Conservation (phyloP, 495 filamentous ascomycete species). For the Penicillium egyptiacum region DNA sequence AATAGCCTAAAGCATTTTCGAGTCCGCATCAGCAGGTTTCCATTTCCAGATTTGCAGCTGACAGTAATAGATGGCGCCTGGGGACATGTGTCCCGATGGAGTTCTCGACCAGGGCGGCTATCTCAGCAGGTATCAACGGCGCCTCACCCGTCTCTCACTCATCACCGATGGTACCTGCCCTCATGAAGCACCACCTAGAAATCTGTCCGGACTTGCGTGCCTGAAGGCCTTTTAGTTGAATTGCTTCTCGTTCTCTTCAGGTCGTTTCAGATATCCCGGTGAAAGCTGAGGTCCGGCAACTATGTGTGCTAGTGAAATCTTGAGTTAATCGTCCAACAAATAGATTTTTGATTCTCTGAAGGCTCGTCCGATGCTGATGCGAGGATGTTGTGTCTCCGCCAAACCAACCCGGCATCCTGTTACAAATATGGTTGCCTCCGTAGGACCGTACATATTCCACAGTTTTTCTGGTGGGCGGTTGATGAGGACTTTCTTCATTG, state of each 20-base stretch:
- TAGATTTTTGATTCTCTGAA: neutral
- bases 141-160: conserved; percentile 5
- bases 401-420: conserved; percentile 2
- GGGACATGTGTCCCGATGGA: conserved; percentile 14
- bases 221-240: conserved; percentile 10
- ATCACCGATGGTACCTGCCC: conserved; percentile 16
- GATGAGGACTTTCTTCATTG: neutral
- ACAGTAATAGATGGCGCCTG: conserved; percentile 14
- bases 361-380: neutral
- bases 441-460: conserved; percentile 31
- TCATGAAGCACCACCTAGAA: neutral
- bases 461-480: conserved; percentile 12
- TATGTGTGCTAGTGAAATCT: neutral
- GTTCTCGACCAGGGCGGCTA: conserved; percentile 7
- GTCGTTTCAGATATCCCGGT: conserved; percentile 8
- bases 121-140: conserved; percentile 2
- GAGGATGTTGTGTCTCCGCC: neutral
- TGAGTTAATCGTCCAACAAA: conserved; percentile 3
- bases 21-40: neutral
- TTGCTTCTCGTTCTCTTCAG: neutral
- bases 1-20: conserved; percentile 9
- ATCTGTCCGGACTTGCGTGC: neutral
- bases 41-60: neutral
- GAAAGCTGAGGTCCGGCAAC: conserved; percentile 10
- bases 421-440: conserved; percentile 25